A percentile compares a stretch with the other conserved stretches of the same genome.
Conservation (phyloP, 1,284 basidiomycete species). For the Taiwanofungus camphoratus region DNA sequence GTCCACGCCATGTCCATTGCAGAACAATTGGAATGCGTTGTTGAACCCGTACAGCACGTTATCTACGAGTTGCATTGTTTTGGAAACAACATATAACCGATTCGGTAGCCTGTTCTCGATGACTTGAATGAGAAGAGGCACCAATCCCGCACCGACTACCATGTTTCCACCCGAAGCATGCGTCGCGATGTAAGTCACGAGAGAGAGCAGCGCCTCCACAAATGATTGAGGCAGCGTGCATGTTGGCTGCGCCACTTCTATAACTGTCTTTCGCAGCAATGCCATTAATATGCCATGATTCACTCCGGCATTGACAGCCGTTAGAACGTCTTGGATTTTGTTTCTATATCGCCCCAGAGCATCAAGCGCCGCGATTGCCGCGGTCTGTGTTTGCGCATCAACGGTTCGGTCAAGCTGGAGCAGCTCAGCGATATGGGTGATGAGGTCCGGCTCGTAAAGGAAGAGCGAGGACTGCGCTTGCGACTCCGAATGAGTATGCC, state of each 20-base stretch:
- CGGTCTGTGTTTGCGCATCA: constrained; percentile 69
- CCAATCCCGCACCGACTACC: constrained; percentile 94
- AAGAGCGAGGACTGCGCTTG: constrained; percentile 81
- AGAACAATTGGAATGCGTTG: constrained; percentile 87
- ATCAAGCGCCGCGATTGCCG: constrained; percentile 86
- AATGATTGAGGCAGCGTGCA: constrained; percentile 74
- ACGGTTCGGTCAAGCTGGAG: constrained; percentile 74
- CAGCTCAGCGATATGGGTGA: constrained; percentile 84
- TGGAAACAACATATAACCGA: constrained; percentile 72
- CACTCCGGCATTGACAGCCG: constrained; percentile 90
- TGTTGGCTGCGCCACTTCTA: constrained; percentile 61
- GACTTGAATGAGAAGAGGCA: constrained; percentile 85
- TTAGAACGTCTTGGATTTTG: constrained; percentile 83
- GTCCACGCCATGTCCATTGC: constrained; percentile 81
- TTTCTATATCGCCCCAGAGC: constrained; percentile 82
- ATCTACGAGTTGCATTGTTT: constrained; percentile 89
- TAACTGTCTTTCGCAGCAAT: constrained; percentile 73
- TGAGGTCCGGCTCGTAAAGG: constrained; percentile 90
- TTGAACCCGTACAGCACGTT: constrained; percentile 87
- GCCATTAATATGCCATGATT: constrained; percentile 95
- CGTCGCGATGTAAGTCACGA: constrained; percentile 85
- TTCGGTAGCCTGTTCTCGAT: constrained; percentile 71
- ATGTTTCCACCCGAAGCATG: constrained; percentile 84
- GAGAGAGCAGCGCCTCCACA: constrained; percentile 81
- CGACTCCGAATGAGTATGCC: constrained; percentile 77